Base-by-base conservation (phyloP, 2,329 filamentous ascomycete genomes). In the Aureobasidium pullulans region DNA sequence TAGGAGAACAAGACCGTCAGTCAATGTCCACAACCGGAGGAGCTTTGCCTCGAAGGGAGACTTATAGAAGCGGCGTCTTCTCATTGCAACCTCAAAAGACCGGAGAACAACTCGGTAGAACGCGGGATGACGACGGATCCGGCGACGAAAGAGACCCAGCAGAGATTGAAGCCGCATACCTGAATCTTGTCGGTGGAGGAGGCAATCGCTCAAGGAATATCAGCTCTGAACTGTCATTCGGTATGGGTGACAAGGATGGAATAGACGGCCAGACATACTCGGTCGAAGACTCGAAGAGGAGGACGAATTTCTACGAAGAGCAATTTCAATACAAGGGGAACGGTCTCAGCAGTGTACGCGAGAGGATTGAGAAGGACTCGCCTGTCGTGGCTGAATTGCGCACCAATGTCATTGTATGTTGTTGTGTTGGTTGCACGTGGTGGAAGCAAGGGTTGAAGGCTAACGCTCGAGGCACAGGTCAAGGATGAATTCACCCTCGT, bases 401-500 rank as follows among this genome's bases (percentile, higher is more conserved):
- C 61, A 80, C 77, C 36, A 80, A 80, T 66, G 77, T 79, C 46
- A 79, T 79, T 64, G 77, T 79, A 73, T 32, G 76, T 73, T 28
- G 42, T 13, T 23, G 13, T 36, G 16, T 9, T 10, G 19, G 34
- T 16, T 28, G 47, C 47, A 28, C 47, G 31, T 49, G 31, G 29
- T 11, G 7, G 31, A 32, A 29, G 31, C 46, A 16, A 47, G 29
- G 29, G 5, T 19, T 28, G 47, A 4, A 10, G 13, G 7, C 61
- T 63, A 40, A 64, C 54, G 31, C 47, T n/a, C 39, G 31, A 49
- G 19, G 5, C 40, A 32, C 64, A 91, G 84, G 83, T 92, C 67
- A 82, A 86, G 64, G 87, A 93, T 68, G 86, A 92, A 66, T 87
- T 85, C 67, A 84, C 82, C 8, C 83, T 94, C 64, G 84, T 91